Evolutionary conservation across 106 monocot genomes (phyloP).

Genomic region (Platanthera guangdongensis): DNA sequence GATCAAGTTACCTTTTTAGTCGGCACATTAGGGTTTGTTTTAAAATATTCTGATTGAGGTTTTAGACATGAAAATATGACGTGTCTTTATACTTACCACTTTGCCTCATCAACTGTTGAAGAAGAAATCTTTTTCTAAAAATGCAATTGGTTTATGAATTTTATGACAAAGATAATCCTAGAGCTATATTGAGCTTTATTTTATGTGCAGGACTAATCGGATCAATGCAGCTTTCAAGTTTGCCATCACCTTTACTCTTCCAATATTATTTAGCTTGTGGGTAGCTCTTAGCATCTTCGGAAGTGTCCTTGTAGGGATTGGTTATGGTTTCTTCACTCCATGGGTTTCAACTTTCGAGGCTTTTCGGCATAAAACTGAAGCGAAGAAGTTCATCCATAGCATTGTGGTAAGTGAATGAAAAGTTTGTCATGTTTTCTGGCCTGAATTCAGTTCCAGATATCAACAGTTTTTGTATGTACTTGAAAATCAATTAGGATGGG

Average conservation of each 20-base stretch:
- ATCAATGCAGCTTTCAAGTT: slow-evolving; percentile 58
- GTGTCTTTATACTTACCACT: background rate
- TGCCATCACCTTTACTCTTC: slow-evolving; percentile 52
- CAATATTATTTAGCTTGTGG: slow-evolving; percentile 57
- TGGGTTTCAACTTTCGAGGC: slow-evolving; percentile 91
- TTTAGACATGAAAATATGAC: background rate
- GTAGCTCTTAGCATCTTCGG: slow-evolving; percentile 52
- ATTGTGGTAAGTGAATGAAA: slow-evolving; percentile 44
- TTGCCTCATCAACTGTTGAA: background rate
- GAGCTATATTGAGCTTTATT: slow-evolving; percentile 1
- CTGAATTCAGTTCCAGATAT: background rate
- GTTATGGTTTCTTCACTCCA: slow-evolving; percentile 76
- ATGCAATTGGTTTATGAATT: background rate
- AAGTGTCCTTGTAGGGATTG: slow-evolving; percentile 67
- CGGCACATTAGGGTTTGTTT: too few species aligned
- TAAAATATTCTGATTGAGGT: too few species aligned
- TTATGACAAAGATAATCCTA: background rate
- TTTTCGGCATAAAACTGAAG: slow-evolving; percentile 46
- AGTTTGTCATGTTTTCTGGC: background rate
- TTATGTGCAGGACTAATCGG: slow-evolving; percentile 52
- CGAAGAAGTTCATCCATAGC: slow-evolving; percentile 53
- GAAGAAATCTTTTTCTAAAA: background rate
- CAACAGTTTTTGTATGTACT: background rate
- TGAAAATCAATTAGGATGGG: slow-evolving; percentile 51
- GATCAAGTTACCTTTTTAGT: too few species aligned